These are phyloP conservation scores for Pleodorina starrii DNA, from an alignment of 139 green algal species.

Conservation along the genomic window DNA sequence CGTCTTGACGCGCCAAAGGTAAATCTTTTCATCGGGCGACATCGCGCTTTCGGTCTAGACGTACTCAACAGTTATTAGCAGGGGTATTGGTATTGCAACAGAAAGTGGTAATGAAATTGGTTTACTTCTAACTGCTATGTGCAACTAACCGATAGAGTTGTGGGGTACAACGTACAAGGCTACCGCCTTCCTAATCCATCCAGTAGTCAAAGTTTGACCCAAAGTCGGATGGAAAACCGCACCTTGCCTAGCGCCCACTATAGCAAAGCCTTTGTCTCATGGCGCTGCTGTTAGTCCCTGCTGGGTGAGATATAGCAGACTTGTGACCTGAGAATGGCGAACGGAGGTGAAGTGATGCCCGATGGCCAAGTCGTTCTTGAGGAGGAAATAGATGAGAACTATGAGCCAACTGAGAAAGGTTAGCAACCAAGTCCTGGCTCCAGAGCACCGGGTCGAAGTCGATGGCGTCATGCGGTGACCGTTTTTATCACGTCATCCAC, in stretches of 20 bases:
- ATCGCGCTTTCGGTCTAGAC: no score
- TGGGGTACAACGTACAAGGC: no score
- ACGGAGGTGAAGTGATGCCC: constrained; percentile 8
- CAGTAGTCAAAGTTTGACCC: constrained; percentile 32
- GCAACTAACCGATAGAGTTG: no score
- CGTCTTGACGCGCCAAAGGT: no score
- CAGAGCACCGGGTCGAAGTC: neutral
- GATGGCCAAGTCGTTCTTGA: constrained; percentile 46
- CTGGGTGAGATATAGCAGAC: neutral
- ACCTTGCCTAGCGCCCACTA: neutral
- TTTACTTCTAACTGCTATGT: no score
- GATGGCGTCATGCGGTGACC: neutral
- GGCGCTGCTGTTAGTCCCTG: neutral
- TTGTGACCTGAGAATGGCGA: neutral
- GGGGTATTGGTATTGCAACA: no score
- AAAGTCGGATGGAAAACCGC: no score
- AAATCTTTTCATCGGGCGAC: no score
- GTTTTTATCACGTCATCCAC: neutral
- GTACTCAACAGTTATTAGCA: no score
- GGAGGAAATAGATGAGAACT: constrained; percentile 81
- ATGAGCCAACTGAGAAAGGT: constrained; percentile 82
- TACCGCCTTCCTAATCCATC: no score
- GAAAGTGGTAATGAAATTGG: no score
- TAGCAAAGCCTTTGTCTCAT: neutral
- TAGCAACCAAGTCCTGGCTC: neutral